Percentiles rank a stretch among this genome's conserved stretches.
These are phyloP conservation scores for Echium plantagineum DNA, from an alignment of 257 asterid genomes.

Conservation along the genomic window DNA sequence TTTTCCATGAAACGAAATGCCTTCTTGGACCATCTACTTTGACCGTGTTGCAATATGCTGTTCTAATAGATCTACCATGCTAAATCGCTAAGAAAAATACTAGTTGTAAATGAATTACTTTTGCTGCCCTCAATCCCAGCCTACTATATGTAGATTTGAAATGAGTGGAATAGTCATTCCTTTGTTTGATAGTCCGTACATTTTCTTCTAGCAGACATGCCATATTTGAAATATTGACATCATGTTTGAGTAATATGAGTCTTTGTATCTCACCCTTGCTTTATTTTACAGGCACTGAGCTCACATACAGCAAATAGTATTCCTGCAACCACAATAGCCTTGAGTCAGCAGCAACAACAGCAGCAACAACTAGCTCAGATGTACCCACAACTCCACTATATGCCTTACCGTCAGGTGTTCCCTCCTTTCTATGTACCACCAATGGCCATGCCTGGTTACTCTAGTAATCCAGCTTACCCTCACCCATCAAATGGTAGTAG, in stretches of 20 bases:
- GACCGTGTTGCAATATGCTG: background rate
- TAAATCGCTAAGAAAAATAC: background rate
- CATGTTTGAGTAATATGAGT: background rate
- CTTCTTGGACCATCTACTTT: background rate
- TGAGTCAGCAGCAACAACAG: conserved; percentile 52
- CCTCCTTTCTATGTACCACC: conserved; percentile 85
- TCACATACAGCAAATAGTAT: conserved; percentile 36
- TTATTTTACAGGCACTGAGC: conserved; percentile 39
- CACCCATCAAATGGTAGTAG: conserved; percentile 90
- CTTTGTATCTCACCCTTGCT: conserved; percentile 5
- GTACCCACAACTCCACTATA: conserved; percentile 88
- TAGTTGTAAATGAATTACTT: background rate
- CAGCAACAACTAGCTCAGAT: conserved; percentile 76
- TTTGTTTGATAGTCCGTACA: background rate
- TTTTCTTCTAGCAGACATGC: background rate
- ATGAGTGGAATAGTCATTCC: background rate
- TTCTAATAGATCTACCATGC: background rate
- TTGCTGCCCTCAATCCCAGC: background rate
- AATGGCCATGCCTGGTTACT: conserved; percentile 81
- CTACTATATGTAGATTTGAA: no score
- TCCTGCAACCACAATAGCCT: conserved; percentile 53
- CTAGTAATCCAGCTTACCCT: conserved; percentile 70
- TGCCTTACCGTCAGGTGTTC: conserved; percentile 78
- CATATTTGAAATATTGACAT: background rate
- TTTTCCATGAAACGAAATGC: background rate